Evolutionary conservation across 768 basidiomycete species (phyloP).

Genomic region (Tubosaeta brunneosetosa): DNA sequence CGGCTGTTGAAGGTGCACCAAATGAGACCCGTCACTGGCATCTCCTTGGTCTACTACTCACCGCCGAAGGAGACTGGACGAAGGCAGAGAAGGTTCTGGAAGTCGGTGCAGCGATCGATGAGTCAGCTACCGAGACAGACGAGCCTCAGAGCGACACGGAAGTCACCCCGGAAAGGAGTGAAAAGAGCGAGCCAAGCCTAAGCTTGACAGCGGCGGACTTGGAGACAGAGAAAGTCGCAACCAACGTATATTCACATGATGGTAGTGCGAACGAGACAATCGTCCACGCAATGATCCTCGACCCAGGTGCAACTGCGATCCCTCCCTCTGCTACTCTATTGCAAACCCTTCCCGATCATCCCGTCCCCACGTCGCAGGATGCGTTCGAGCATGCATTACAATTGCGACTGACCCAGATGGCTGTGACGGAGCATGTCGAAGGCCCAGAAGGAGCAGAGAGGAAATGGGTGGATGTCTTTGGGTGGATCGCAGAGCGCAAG

Average conservation of each 20-base stretch:
- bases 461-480: slow-evolving; percentile 80
- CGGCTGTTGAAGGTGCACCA: slow-evolving; percentile 68
- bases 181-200: slow-evolving; percentile 1
- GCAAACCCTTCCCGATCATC: slow-evolving; percentile 43
- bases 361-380: slow-evolving; percentile 49
- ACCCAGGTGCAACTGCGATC: slow-evolving; percentile 25
- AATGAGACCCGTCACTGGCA: slow-evolving; percentile 80
- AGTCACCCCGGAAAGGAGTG: slow-evolving; percentile 6
- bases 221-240: slow-evolving; percentile 10
- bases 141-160: slow-evolving; percentile 26
- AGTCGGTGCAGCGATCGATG: slow-evolving; percentile 61
- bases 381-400: slow-evolving; percentile 77
- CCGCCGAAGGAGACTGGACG: slow-evolving; percentile 71
- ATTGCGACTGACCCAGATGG: slow-evolving; percentile 80
- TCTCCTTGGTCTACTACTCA: slow-evolving; percentile 78
- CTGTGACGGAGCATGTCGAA: slow-evolving; percentile 75
- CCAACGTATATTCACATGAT: background rate
- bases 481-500: slow-evolving; percentile 72
- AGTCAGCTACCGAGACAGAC: slow-evolving; percentile 36
- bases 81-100: slow-evolving; percentile 76
- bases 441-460: slow-evolving; percentile 80
- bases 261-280: slow-evolving; percentile 1
- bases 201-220: slow-evolving; percentile 3
- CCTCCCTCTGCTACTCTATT: slow-evolving; percentile 44
- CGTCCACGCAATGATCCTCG: slow-evolving; percentile 27